These are phyloP conservation scores for Rhodosorus marinus DNA, from an alignment of 23 red algal species.

Conservation along the genomic window DNA sequence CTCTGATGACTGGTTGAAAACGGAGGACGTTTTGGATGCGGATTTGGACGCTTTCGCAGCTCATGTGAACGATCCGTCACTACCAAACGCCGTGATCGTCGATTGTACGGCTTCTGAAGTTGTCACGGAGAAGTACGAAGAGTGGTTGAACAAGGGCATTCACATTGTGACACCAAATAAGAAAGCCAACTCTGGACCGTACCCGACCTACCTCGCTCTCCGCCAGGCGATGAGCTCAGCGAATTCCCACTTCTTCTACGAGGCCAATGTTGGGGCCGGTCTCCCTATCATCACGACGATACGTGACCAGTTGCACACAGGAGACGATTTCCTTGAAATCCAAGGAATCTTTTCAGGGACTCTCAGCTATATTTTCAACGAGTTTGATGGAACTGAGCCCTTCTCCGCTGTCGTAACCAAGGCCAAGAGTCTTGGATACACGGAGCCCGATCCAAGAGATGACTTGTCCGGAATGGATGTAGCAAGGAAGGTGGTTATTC, in stretches of 20 bases:
- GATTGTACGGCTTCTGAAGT: constrained; percentile 88
- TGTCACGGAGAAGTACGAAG: constrained; percentile 49
- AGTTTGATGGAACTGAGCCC: constrained; percentile 55
- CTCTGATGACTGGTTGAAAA: constrained; percentile 24
- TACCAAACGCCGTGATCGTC: constrained; percentile 79
- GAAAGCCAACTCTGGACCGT: constrained; percentile 65
- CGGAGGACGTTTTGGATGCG: constrained; percentile 8
- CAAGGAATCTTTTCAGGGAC: constrained; percentile 94
- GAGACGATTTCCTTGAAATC: constrained; percentile 75
- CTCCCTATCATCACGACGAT: constrained; percentile 87
- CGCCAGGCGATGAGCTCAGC: constrained; percentile 51
- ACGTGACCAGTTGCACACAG: constrained; percentile 78
- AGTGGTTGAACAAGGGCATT: constrained; percentile 63
- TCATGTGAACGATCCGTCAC: constrained; percentile 49
- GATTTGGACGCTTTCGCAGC: constrained; percentile 52
- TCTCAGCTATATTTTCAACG: constrained; percentile 92
- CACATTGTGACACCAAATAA: constrained; percentile 95
- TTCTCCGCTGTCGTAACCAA: constrained; percentile 58
- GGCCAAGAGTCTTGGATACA: constrained; percentile 77
- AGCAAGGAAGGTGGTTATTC: constrained; percentile 83
- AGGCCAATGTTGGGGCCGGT: constrained; percentile 93
- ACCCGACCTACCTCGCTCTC: constrained; percentile 36
- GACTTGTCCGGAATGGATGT: constrained; percentile 85
- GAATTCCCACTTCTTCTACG: constrained; percentile 96
- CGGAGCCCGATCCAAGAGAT: constrained; percentile 93